Percentiles rank a stretch among this genome's conserved stretches.
Evolutionary conservation across 257 asterid genomes (phyloP).

Genomic region (Henckelia pumila): DNA sequence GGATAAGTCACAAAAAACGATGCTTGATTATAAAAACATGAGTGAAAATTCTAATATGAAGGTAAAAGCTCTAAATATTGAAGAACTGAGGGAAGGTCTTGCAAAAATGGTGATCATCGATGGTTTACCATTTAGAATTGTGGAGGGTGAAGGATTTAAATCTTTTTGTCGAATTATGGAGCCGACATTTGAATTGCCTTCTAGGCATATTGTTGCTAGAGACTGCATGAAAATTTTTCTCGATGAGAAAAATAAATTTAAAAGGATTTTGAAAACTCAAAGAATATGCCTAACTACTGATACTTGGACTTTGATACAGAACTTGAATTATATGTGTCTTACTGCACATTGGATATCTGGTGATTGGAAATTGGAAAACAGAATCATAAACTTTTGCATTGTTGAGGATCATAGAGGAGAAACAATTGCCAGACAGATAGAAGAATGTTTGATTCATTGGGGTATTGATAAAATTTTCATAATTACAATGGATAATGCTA

Average conservation of each 20-base stretch:
- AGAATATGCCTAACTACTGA: background rate
- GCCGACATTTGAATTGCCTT: background rate
- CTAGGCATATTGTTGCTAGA: background rate
- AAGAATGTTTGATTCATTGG: background rate
- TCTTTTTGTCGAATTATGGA: background rate
- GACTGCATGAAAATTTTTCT: background rate
- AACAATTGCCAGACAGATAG: background rate
- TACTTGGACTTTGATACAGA: background rate
- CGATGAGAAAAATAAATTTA: background rate
- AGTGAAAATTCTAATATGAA: too few species aligned
- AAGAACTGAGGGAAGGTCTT: background rate
- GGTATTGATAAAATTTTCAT: conserved; percentile 1
- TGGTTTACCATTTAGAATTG: background rate
- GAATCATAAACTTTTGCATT: background rate
- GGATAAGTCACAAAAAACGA: too few species aligned
- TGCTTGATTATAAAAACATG: too few species aligned
- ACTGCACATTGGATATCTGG: background rate
- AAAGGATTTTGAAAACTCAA: background rate
- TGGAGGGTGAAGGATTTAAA: background rate
- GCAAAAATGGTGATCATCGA: background rate
- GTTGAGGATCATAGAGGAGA: background rate
- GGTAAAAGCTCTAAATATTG: background rate
- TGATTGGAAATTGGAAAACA: background rate
- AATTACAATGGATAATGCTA: conserved; percentile 1
- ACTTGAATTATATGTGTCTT: background rate